Evolutionary conservation across 2,329 filamentous ascomycete species (phyloP), one percentile per base, ranked within the genome.

Genomic region (Setomelanomma holmii): DNA sequence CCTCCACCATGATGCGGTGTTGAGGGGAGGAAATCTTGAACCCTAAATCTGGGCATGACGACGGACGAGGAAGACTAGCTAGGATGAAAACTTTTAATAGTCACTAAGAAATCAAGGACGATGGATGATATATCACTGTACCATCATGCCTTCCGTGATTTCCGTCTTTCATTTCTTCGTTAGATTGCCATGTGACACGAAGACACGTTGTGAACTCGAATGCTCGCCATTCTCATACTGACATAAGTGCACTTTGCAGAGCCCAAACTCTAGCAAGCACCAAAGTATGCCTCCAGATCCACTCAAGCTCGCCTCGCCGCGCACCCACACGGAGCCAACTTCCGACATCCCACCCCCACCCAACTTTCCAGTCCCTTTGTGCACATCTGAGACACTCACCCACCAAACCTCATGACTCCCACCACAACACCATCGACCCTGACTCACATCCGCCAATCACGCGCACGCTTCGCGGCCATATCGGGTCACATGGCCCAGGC

Each of bases 401-500:
- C 58, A 55, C 56, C 34, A n/a, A 41, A 30, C 50, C 48, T 42
- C 27, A 40, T 45, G 33, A 49, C 46, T 49, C 36, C 36, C 19
- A 51, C 49, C 55, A 38, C 49, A 36, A 53, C 41, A 44, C 40
- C 27, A 43, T 51, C 33, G 43, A 48, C 46, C 50, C 49, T 41
- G 34, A 58, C 40, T 40, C 30, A 21, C 34, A 16, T 19, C 38
- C 19, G 16, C 21, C 38, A 40, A 12, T 19, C 38, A 30, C 52
- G 27, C 51, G 41, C 23, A 14, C 42, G 47, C 27, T 41, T n/a
- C n/a, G 40, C 38, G 17, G 40, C 40, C 34, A 39, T 27, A 51
- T 23, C n/a, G 46, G 52, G 27, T 62, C 59, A 60, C 56, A 57
- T 62, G 54, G 53, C 51, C 60, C 34, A 36, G 54, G 55, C 55